A percentile compares a stretch with the other conserved stretches of the same genome.
Evolutionary conservation across 805 yeast genomes (phyloP).

Genomic region (Saturnispora besseyi): DNA sequence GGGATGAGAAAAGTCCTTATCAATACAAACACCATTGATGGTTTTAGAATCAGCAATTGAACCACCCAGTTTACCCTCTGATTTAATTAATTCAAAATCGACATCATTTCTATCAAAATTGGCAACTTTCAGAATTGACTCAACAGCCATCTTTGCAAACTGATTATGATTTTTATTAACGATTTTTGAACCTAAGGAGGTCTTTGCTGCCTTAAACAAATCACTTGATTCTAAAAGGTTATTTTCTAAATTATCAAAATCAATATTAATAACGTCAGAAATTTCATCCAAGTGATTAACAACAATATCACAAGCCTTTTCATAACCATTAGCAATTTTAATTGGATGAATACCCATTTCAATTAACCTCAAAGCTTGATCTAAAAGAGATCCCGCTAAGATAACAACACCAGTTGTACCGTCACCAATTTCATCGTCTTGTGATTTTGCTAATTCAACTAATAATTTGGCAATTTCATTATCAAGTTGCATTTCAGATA

Average conservation of each 20-base stretch:
- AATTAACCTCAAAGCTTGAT: slow-evolving; percentile 88
- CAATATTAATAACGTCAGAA: slow-evolving; percentile 33
- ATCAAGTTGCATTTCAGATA: slow-evolving; percentile 91
- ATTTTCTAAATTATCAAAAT: slow-evolving; percentile 23
- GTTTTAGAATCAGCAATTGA: slow-evolving; percentile 75
- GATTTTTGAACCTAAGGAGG: slow-evolving; percentile 90
- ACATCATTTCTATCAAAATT: slow-evolving; percentile 90
- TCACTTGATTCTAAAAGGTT: slow-evolving; percentile 35
- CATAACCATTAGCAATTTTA: slow-evolving; percentile 93
- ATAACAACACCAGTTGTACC: slow-evolving; percentile 99
- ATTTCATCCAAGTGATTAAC: slow-evolving; percentile 62
- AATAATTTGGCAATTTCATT: slow-evolving; percentile 92
- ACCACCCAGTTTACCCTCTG: slow-evolving; percentile 95
- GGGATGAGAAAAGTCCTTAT: slow-evolving; percentile 96
- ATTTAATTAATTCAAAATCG: slow-evolving; percentile 91
- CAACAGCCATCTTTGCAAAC: slow-evolving; percentile 96
- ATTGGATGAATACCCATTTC: slow-evolving; percentile 98
- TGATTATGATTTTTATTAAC: slow-evolving; percentile 90
- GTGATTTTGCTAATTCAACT: slow-evolving; percentile 89
- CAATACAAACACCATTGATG: slow-evolving; percentile 86
- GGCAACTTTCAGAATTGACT: slow-evolving; percentile 86
- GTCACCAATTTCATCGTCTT: slow-evolving; percentile 97
- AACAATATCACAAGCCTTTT: slow-evolving; percentile 92
- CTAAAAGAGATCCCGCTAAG: slow-evolving; percentile 85
- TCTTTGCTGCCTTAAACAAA: slow-evolving; percentile 83